Conservation (phyloP, 2,329 filamentous ascomycete species). For the Fusarium mundagurra region DNA sequence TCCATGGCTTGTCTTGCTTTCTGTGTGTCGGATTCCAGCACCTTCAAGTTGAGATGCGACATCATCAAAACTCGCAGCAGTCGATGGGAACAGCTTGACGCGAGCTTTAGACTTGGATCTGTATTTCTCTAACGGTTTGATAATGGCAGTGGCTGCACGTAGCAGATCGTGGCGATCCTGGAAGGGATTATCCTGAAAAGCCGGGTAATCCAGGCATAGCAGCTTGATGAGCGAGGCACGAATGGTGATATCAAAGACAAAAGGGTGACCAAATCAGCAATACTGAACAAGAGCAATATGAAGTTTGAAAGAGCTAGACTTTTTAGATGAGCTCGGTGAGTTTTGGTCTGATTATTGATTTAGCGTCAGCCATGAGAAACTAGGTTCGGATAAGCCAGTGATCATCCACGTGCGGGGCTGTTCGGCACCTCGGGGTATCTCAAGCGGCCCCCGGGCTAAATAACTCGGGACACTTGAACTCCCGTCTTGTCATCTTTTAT, state of each 20-base stretch:
- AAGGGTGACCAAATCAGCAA: neutral
- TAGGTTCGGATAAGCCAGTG: neutral
- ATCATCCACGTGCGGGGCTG: neutral
- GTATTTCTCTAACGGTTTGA: conserved; percentile 46
- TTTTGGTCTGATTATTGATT: neutral
- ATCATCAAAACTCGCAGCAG: conserved; percentile 55
- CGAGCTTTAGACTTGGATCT: conserved; percentile 49
- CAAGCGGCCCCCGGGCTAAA: neutral
- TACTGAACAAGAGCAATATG: neutral
- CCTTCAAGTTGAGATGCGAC: conserved; percentile 55
- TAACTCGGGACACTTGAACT: neutral
- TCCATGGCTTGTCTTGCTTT: conserved; percentile 51
- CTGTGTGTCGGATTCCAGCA: conserved; percentile 49
- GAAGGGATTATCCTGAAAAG: conserved; percentile 54
- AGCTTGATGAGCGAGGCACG: neutral
- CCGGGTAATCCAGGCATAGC: conserved; percentile 50
- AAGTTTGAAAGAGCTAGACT: neutral
- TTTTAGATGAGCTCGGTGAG: neutral
- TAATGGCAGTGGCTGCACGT: conserved; percentile 46
- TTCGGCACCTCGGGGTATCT: neutral
- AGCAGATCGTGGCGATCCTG: conserved; percentile 48
- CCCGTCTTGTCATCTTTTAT: neutral
- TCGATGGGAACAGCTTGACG: conserved; percentile 49
- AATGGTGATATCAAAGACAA: neutral
- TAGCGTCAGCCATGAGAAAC: neutral